A percentile compares a stretch with the other conserved stretches of the same genome.
Conservation (phyloP, 306 rosid species). For the Rosa persica region DNA sequence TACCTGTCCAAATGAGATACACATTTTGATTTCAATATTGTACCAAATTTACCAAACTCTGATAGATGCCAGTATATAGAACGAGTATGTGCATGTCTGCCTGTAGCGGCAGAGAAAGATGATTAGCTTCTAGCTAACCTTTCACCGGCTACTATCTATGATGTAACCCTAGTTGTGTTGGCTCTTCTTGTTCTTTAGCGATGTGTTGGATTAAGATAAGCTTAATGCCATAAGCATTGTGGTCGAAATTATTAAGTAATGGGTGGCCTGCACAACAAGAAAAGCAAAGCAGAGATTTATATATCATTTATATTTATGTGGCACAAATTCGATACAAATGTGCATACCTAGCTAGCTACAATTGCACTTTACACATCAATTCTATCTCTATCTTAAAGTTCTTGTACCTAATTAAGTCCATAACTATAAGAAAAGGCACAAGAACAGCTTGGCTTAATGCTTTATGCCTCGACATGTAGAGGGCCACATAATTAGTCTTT, state of each 20-base stretch:
- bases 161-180: constrained; percentile 15
- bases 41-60: background rate
- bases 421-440: background rate
- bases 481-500: background rate
- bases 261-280: constrained; percentile 1
- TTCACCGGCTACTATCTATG: background rate
- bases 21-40: background rate
- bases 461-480: constrained; percentile 4
- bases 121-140: background rate
- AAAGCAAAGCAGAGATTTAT: background rate
- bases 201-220: background rate
- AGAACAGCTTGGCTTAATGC: constrained; percentile 7
- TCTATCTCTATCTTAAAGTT: background rate
- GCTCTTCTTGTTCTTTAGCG: background rate
- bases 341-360: background rate
- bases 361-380: background rate
- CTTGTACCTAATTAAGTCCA: background rate
- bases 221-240: constrained; percentile 3
- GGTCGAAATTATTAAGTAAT: constrained; percentile 3
- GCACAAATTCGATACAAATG: background rate
- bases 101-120: background rate
- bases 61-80: background rate
- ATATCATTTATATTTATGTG: background rate
- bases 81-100: background rate
- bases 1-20: background rate